Evolutionary conservation across 345 rosid species (phyloP).

Genomic region (Salix arbutifolia): DNA sequence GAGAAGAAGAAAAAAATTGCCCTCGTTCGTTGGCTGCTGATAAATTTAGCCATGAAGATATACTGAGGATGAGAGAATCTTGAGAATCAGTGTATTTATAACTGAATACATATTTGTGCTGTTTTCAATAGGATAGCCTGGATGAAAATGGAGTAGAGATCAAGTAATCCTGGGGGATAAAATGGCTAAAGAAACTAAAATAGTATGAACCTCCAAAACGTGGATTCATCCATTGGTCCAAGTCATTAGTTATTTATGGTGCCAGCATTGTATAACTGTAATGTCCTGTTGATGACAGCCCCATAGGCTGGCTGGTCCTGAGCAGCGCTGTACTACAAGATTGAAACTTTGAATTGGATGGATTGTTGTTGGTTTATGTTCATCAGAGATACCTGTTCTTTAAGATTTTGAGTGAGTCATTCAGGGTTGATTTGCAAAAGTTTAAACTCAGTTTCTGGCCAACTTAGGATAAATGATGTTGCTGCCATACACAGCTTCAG

Average conservation of each 20-base stretch:
- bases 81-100: too few species aligned
- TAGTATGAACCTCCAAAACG: not conserved
- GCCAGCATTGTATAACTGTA: not conserved
- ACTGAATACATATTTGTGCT: not conserved
- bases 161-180: not conserved
- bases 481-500: not conserved
- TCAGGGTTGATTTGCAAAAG: not conserved
- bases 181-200: not conserved
- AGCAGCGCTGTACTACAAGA: not conserved
- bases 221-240: not conserved
- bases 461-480: not conserved
- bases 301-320: not conserved
- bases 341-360: not conserved
- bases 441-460: not conserved
- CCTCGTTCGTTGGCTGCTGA: not conserved
- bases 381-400: not conserved
- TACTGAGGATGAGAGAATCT: not conserved
- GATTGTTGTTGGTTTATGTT: not conserved
- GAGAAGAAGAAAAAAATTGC: too few species aligned
- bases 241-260: not conserved
- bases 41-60: not conserved
- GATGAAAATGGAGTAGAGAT: not conserved
- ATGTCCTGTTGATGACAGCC: not conserved
- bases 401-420: not conserved
- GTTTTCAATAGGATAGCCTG: too few species aligned